A percentile compares a stretch with the other conserved stretches of the same genome.
Evolutionary conservation across 331 rosid genomes (phyloP).

Genomic region (Telfairia occidentalis): DNA sequence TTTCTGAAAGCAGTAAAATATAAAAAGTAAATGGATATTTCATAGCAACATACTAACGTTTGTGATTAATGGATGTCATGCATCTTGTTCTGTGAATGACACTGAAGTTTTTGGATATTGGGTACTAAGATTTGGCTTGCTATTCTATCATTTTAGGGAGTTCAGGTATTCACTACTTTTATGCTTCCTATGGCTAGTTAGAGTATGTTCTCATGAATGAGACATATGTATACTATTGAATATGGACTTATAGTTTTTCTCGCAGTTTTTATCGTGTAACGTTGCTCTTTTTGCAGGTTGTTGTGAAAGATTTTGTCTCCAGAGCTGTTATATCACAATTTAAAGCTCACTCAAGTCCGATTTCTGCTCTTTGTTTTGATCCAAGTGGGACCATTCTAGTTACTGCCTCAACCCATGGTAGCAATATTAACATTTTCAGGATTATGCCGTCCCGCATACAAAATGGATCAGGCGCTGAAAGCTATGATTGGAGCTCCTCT

Average conservation of each 20-base stretch:
- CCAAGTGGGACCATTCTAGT: constrained; percentile 91
- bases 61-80: neutral
- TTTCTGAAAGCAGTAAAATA: neutral
- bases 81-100: neutral
- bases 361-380: constrained; percentile 83
- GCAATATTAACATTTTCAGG: constrained; percentile 77
- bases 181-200: neutral
- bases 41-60: neutral
- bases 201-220: neutral
- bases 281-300: constrained; percentile 45
- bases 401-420: constrained; percentile 81
- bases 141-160: constrained; percentile 5
- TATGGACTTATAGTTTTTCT: neutral
- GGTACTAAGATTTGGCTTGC: constrained; percentile 3
- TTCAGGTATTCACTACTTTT: neutral
- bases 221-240: neutral
- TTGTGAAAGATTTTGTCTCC: constrained; percentile 67
- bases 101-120: neutral
- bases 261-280: neutral
- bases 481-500: constrained; percentile 59
- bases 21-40: neutral
- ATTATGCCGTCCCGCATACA: constrained; percentile 63
- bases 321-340: constrained; percentile 70
- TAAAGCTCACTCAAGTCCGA: constrained; percentile 86
- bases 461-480: constrained; percentile 47